Evolutionary conservation across 164 flowering plant genomes (phyloP).

Genomic region (Nymphaea colorata): DNA sequence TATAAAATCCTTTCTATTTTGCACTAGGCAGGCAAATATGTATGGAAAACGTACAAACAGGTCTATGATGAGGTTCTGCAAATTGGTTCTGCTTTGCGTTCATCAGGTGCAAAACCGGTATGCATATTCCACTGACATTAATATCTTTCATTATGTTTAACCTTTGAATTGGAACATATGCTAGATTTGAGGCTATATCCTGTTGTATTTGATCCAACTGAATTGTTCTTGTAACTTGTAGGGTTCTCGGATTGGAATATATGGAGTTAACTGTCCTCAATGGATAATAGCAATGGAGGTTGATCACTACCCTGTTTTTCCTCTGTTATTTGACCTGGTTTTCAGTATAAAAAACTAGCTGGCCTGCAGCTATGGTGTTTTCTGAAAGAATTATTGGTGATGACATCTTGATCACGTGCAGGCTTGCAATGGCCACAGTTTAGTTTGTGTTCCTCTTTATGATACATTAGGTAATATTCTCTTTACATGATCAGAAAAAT

Average conservation of each 20-base stretch:
- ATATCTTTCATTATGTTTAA: too few species aligned
- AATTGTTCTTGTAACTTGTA: constrained; percentile 6
- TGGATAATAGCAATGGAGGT: constrained; percentile 99
- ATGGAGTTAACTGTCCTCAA: constrained; percentile 88
- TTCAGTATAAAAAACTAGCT: background rate
- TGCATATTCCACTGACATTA: constrained; percentile 9
- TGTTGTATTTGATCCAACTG: too few species aligned
- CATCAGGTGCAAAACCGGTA: constrained; percentile 78
- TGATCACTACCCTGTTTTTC: constrained; percentile 1
- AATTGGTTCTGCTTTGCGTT: constrained; percentile 73
- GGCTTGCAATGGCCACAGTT: constrained; percentile 84
- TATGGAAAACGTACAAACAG: constrained; percentile 86
- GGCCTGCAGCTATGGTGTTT: background rate
- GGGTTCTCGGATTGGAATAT: constrained; percentile 79
- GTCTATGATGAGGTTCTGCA: constrained; percentile 65
- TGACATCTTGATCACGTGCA: constrained; percentile 12
- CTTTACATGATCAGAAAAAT: too few species aligned
- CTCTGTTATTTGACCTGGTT: background rate
- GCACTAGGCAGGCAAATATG: constrained; percentile 58
- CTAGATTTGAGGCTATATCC: too few species aligned
- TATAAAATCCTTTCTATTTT: too few species aligned
- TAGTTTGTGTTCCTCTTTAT: constrained; percentile 89
- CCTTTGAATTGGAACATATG: too few species aligned
- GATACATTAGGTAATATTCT: constrained; percentile 72
- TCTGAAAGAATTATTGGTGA: too few species aligned